A percentile compares a stretch with the other conserved stretches of the same genome.
Conservation (phyloP, 2,329 filamentous ascomycete genomes). For the Triangularia verruculosa region DNA sequence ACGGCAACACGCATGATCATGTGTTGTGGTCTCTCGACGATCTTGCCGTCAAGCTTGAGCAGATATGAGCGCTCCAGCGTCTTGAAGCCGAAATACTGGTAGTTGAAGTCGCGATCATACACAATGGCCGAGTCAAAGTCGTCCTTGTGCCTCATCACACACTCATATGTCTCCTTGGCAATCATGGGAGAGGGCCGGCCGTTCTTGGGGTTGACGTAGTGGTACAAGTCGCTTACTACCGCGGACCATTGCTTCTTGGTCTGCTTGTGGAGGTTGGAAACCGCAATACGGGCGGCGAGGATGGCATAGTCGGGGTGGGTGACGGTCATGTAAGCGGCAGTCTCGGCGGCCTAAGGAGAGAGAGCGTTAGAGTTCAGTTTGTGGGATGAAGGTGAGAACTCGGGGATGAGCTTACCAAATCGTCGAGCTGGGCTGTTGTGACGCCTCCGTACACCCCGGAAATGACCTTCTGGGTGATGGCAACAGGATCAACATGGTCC, state of each 20-base stretch:
- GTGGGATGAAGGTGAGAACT: not conserved
- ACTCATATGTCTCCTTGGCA: slow-evolving; percentile 83
- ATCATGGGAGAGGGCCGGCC: slow-evolving; percentile 86
- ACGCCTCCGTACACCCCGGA: slow-evolving; percentile 98
- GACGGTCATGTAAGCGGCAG: slow-evolving; percentile 98
- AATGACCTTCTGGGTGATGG: slow-evolving; percentile 99
- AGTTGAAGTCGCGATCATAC: slow-evolving; percentile 99
- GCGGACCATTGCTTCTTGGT: slow-evolving; percentile 99
- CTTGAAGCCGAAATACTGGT: slow-evolving; percentile 99
- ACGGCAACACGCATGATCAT: slow-evolving; percentile 99
- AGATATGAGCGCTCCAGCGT: slow-evolving; percentile 97
- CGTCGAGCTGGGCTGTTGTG: slow-evolving; percentile 92
- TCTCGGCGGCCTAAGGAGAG: slow-evolving; percentile 79
- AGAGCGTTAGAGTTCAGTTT: slow-evolving; percentile 4
- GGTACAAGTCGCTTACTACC: slow-evolving; percentile 87
- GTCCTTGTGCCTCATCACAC: slow-evolving; percentile 91
- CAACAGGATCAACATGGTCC: slow-evolving; percentile 92
- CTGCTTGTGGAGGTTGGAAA: slow-evolving; percentile 99
- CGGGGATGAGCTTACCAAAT: slow-evolving; percentile 69
- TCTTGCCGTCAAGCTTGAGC: slow-evolving; percentile 90
- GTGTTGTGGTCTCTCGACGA: slow-evolving; percentile 95
- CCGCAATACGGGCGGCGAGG: slow-evolving; percentile 94
- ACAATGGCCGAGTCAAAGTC: slow-evolving; percentile 99
- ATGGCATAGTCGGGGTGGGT: slow-evolving; percentile 99
- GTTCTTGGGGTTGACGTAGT: slow-evolving; percentile 97